Evolutionary conservation across 371 early-diverging fungal genomes (phyloP), one percentile per base, ranked within the genome.

Genomic region (Syncephalastrum monosporum): DNA sequence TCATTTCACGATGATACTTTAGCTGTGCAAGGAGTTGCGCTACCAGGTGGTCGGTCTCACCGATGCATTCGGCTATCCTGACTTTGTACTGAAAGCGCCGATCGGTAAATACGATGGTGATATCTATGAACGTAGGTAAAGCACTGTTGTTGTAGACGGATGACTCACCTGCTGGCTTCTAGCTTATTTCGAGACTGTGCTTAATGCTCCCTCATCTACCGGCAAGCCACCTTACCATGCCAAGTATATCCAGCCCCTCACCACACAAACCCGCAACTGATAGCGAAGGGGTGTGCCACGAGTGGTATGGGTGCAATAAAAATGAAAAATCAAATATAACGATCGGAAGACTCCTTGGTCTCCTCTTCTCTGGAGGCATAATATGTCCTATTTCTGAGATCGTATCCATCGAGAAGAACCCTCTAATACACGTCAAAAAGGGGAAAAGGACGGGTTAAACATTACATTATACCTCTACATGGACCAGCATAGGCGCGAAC

Each of bases 31-130:
- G 63, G 69, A 71, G 7, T 60, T 86, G 33, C 81, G 89, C 27
- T 65, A 69, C 27, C 81, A 85, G 54, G 83, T 79, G 0, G 72
- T 89, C 50, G 84, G 86, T 3, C 65, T 86, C 8, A 72, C 82
- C 12, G 88, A 88, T 63, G 83, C 79, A 3, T 85, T 80, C 62
- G 79, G 72, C 1, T 72, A 79, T 29, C 86, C 88, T 14, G 88
- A 88, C 56, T 88, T 82, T 64, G 61, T 86, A 33, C 53, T 86
- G 47, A 86, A 85, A 68, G 82, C 84, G 7, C 86, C 86, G 5
- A 82, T 88, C 59, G 88, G 76, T n/a, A 75, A 76, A 47, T 76
- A 78, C 23, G 82, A 86, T 60, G 88, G 88, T 21, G 69, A 83
- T 55, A 84, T 84, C 41, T 88, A 88, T 67, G 58, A 67, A 33